Percentiles rank a stretch among this genome's conserved stretches.
Evolutionary conservation across 768 basidiomycete genomes (phyloP).

Genomic region (Amylocystis lapponica): DNA sequence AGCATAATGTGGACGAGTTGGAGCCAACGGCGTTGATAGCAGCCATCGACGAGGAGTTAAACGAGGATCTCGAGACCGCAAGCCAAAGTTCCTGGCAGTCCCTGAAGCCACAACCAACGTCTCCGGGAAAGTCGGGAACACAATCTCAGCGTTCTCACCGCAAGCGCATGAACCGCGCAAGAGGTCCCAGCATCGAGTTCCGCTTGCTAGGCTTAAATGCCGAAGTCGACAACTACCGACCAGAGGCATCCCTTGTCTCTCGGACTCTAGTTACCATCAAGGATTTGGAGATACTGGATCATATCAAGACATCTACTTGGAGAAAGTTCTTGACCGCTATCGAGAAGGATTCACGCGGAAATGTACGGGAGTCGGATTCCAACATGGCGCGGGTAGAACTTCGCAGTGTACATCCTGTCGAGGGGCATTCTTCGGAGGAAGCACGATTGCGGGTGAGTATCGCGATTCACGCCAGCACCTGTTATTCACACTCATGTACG

Average conservation of each 20-base stretch:
- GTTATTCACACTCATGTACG: not conserved
- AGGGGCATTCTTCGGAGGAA: slow-evolving; percentile 65
- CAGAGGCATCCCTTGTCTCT: slow-evolving; percentile 52
- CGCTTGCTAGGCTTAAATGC: slow-evolving; percentile 56
- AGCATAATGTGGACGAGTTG: slow-evolving; percentile 64
- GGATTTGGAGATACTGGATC: slow-evolving; percentile 88
- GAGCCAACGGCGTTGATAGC: slow-evolving; percentile 78
- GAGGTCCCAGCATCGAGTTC: slow-evolving; percentile 80
- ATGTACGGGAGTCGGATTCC: slow-evolving; percentile 85
- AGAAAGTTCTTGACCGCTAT: slow-evolving; percentile 91
- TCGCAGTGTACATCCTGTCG: slow-evolving; percentile 64
- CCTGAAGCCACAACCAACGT: slow-evolving; percentile 46
- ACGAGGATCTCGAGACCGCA: slow-evolving; percentile 65
- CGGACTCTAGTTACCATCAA: slow-evolving; percentile 61
- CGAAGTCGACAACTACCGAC: slow-evolving; percentile 61
- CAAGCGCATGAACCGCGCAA: slow-evolving; percentile 60
- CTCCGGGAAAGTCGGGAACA: slow-evolving; percentile 31
- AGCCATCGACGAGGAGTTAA: slow-evolving; percentile 89
- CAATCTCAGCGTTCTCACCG: slow-evolving; percentile 5
- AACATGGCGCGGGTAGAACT: slow-evolving; percentile 92
- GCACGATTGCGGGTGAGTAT: slow-evolving; percentile 65
- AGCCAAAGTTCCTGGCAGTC: slow-evolving; percentile 92
- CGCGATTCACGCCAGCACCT: not conserved
- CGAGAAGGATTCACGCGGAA: slow-evolving; percentile 79
- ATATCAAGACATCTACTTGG: slow-evolving; percentile 98